Percentiles rank a stretch among this genome's conserved stretches.
phyloP scores from a whole-genome alignment of 2,329 filamentous ascomycete species.

The Colletotrichum filicis region DNA sequence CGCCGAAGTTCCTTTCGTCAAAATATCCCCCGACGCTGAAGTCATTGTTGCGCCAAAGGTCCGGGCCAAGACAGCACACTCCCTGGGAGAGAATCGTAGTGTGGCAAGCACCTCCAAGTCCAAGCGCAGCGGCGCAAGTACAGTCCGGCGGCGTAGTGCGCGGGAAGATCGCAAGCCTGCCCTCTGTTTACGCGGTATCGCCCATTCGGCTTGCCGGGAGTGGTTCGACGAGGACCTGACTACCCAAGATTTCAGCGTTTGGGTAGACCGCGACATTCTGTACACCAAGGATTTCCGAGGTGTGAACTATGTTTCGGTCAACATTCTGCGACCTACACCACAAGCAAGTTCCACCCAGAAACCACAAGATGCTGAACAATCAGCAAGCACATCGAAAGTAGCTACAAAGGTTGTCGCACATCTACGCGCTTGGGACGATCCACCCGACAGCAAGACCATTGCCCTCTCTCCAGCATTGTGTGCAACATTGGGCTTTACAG shows the following conservation, averaged over 20 bases:
- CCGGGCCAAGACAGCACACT: conserved; percentile 74
- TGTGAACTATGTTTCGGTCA: conserved; percentile 78
- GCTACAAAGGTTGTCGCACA: conserved; percentile 80
- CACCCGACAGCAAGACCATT: conserved; percentile 82
- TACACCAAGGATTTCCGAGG: conserved; percentile 79
- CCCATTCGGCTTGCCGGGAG: conserved; percentile 74
- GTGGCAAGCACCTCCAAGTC: conserved; percentile 83
- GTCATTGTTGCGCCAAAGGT: conserved; percentile 97
- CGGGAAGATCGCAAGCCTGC: conserved; percentile 75
- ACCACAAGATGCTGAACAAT: conserved; percentile 74
- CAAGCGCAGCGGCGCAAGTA: conserved; percentile 79
- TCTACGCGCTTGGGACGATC: conserved; percentile 83
- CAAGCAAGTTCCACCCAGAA: conserved; percentile 57
- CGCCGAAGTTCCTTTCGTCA: conserved; percentile 81
- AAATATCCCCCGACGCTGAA: conserved; percentile 93
- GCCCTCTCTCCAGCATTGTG: conserved; percentile 85
- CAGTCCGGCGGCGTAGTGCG: conserved; percentile 64
- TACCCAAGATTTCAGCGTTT: conserved; percentile 75
- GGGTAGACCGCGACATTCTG: conserved; percentile 85
- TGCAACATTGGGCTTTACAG: conserved; percentile 75
- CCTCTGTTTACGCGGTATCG: conserved; percentile 84
- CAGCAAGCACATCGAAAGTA: conserved; percentile 60
- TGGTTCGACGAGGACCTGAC: conserved; percentile 80
- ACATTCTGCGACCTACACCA: conserved; percentile 28
- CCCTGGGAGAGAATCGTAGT: conserved; percentile 80